Conservation (phyloP, 768 basidiomycete species). For the Rhizopogon rudus region DNA sequence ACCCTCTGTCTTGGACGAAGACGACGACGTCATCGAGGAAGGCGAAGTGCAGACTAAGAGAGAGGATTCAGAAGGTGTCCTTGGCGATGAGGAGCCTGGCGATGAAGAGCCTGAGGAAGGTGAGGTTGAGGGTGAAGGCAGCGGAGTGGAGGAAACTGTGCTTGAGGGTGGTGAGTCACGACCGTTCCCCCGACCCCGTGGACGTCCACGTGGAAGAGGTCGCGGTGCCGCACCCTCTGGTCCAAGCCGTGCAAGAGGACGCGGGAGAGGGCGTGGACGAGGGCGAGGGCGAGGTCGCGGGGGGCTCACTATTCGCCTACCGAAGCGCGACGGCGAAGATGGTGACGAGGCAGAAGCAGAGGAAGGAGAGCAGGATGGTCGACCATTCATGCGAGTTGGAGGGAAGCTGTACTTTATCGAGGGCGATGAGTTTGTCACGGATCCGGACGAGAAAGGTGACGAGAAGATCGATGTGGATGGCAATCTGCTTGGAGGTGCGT, state of each 20-base stretch:
- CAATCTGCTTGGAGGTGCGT: constrained; percentile 76
- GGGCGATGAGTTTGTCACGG: constrained; percentile 84
- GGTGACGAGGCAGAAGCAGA: constrained; percentile 34
- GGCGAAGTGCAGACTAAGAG: constrained; percentile 23
- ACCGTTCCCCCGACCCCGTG: constrained; percentile 28
- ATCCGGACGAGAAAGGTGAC: constrained; percentile 82
- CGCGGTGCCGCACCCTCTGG: constrained; percentile 26
- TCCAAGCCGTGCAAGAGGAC: constrained; percentile 28
- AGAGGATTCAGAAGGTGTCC: constrained; percentile 25
- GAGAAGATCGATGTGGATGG: constrained; percentile 88
- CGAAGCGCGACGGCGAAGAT: constrained; percentile 30
- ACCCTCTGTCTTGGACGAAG: constrained; percentile 13
- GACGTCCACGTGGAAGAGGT: constrained; percentile 34
- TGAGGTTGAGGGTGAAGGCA: constrained; percentile 27
- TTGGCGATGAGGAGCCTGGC: constrained; percentile 27
- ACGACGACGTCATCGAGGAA: constrained; percentile 14
- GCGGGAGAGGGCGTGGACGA: constrained; percentile 37
- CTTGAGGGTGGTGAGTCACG: constrained; percentile 31
- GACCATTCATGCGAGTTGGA: constrained; percentile 69
- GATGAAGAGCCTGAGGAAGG: constrained; percentile 20
- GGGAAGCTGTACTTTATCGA: constrained; percentile 75
- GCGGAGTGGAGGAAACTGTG: constrained; percentile 24
- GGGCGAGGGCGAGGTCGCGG: constrained; percentile 34
- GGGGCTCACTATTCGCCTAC: constrained; percentile 19
- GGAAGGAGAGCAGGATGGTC: constrained; percentile 42